Base-by-base conservation (phyloP, 2,329 filamentous ascomycete genomes). In the Ophiostoma piceae region DNA sequence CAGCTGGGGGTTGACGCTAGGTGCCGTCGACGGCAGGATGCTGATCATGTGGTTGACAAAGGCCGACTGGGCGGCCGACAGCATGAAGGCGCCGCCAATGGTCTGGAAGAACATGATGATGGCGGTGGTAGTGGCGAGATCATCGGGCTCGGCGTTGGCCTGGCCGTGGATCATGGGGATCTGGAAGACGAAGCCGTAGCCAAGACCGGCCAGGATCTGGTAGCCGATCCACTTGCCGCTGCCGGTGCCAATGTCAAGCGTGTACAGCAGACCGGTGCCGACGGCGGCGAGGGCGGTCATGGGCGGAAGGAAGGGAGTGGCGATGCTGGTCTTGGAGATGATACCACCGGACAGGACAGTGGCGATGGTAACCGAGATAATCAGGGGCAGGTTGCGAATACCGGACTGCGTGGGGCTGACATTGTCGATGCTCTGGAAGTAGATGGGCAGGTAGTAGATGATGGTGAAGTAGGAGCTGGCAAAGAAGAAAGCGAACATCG, bases 401-500 rank as follows among this genome's bases (percentile, higher is more conserved):
- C 80, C 81, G 1, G 75, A 77, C 19, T 76, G 73, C 12, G 78
- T 78, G 1, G 81, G 78, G 12, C 74, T 76, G 54, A 78, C 77
- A 16, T 78, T 78, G 71, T 79, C 79, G 72, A 85, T 78, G 41
- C 80, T 79, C 76, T 86, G 82, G 75, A 86, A 84, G 78, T 83
- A 85, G 71, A 85, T 78, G 1, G 84, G 83, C 5, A 84, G 76
- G 71, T 83, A 83, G 76, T 82, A 74, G 3, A 83, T 75, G 1
- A 80, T 76, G 0, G 84, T 73, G 71, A 84, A 81, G 67, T 82
- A 81, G 12, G 79, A 76, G 2, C 79, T 78, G 16, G 80, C 80
- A 22, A 84, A 78, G 69, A 82, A 79, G 41, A 82, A 78, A 32
- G 79, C 78, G 57, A 80, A 82, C 4, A 80, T 11, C 35, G 79